Base-by-base conservation (phyloP, 306 rosid species). In the Myrica gale region DNA sequence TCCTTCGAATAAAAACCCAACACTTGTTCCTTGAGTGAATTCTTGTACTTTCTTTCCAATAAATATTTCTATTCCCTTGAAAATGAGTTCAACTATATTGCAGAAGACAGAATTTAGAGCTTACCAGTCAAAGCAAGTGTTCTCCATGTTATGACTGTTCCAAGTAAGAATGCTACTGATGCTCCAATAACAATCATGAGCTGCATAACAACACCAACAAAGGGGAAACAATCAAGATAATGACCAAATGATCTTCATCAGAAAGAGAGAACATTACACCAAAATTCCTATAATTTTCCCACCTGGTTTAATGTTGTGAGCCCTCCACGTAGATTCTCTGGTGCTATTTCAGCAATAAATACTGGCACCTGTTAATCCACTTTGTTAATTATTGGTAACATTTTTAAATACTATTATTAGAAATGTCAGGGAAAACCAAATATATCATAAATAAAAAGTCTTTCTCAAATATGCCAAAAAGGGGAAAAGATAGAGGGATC, bases 101-200 rank as follows among this genome's bases (percentile, higher is more conserved):
- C 7, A 55, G 20, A 67, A 54, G 15, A n/a, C 44, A 39, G 41
- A 17, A 39, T 65, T 41, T 42, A 72, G 43, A 73, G 63, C 9
- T 69, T 70, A 85, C 89, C 87, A 0, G 77, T 74, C 7, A 82
- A 67, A 70, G 89, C 87, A 17, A 85, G 76, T 13, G 78, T 48
- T 68, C 81, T 77, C 89, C 87, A 85, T 54, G 78, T 55, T 66
- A 85, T 75, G n/a, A 78, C 19, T 15, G 85, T 84, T 79, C 98
- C 96, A 16, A 87, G 13, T 32, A 93, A 66, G 69, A 93, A 93
- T 46, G 91, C 80, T 55, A 86, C 81, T 53, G 98, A 81, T 66
- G 76, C 2, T 69, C 87, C 89, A 52, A 44, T 58, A n/a, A 70
- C 81, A 82, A 85, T 85, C 89, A 85, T 80, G 71, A 85, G 77